Evolutionary conservation across 768 basidiomycete species (phyloP), one percentile per base, ranked within the genome.

Genomic region (Leccinum barrowsii): DNA sequence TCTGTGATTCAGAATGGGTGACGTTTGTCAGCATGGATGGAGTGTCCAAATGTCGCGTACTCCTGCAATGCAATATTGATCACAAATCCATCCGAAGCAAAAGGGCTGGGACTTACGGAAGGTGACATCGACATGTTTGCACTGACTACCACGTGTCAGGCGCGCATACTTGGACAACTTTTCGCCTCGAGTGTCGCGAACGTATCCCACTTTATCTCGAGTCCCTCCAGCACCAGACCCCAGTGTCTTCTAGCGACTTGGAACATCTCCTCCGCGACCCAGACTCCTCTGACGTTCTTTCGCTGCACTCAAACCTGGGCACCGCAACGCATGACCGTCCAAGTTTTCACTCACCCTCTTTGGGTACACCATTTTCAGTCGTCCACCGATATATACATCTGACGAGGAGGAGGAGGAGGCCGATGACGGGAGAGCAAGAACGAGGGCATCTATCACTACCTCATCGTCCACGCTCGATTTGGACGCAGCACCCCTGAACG

Each of bases 361-460:
- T 58, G 89, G 88, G 6, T 87, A 75, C 60, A 76, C 85, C 53
- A 76, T 89, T 3, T 89, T 90, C 60, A 88, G 88, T n/a, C 77
- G 77, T 24, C 77, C 78, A 7, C 77, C 83, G 0, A 83, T 89
- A 52, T 80, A 82, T 47, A 77, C 87, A 17, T 76, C 81, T 1
- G 78, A 79, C 13, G 85, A 85, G 8, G 79, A 76, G 11, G 76
- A 80, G 4, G 72, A 68, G 12, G 4, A 68, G 12, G 4, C 4
- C 21, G 53, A 17, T 7, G 24, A 32, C 50, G 52, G 59, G 50
- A 62, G 53, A 65, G 71, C 30, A 63, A 71, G 34, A 65, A 71
- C 32, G 62, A 71, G 34, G 65, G 65, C 50, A 30, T 63, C 70
- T 62, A 28, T 54, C 34, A 71, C 66, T 2, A 28, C 60, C 7